phyloP scores from a whole-genome alignment of 139 green algal species.

The Volvox africanus region DNA sequence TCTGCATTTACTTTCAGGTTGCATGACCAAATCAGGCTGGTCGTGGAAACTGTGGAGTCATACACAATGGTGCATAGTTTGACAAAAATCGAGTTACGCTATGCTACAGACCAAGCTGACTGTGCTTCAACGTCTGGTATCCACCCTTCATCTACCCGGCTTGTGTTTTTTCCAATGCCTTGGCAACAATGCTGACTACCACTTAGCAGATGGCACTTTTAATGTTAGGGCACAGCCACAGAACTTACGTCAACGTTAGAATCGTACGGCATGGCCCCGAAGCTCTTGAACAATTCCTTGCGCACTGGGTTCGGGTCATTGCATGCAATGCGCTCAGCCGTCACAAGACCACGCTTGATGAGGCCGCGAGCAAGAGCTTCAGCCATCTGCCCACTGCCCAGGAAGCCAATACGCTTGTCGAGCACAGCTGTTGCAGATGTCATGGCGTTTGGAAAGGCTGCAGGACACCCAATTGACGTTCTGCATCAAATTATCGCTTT shows the following conservation, averaged over 20 bases:
- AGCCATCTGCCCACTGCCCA: slow-evolving; percentile 87
- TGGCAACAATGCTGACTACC: too few relatives aligned
- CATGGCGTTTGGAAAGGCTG: not conserved
- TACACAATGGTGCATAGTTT: too few relatives aligned
- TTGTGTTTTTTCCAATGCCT: too few relatives aligned
- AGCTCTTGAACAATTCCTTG: slow-evolving; percentile 81
- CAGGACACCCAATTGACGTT: not conserved
- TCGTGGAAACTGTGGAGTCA: too few relatives aligned
- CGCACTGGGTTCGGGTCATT: slow-evolving; percentile 76
- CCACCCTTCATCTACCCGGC: too few relatives aligned
- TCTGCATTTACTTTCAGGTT: too few relatives aligned
- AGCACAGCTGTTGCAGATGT: not conserved
- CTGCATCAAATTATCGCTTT: not conserved
- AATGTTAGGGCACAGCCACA: too few relatives aligned
- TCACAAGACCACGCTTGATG: slow-evolving; percentile 74
- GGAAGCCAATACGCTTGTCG: slow-evolving; percentile 80
- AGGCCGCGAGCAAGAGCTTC: slow-evolving; percentile 92
- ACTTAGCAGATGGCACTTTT: too few relatives aligned
- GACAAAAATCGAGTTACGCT: too few relatives aligned
- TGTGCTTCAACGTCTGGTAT: too few relatives aligned
- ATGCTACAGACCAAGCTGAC: too few relatives aligned
- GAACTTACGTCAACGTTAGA: slow-evolving; percentile 72
- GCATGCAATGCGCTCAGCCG: slow-evolving; percentile 68
- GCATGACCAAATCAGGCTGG: too few relatives aligned
- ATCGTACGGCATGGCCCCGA: slow-evolving; percentile 68